Base-by-base conservation (phyloP, 2,329 filamentous ascomycete genomes). In the Pseudocercospora macadamiae region DNA sequence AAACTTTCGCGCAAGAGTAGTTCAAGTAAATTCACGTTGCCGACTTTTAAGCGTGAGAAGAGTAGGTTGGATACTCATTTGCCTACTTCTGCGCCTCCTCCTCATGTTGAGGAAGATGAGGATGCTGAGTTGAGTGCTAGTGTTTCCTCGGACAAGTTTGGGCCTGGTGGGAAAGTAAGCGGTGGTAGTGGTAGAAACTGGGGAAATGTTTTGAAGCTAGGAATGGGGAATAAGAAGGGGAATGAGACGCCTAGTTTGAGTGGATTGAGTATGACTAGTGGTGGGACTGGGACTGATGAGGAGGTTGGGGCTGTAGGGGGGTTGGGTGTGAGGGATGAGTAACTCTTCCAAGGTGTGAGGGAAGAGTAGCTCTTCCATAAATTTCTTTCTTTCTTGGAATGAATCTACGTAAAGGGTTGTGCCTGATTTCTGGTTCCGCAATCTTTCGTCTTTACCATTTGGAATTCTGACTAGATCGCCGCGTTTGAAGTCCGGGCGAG, bases 1-100 rank as follows among this genome's bases (percentile, higher is more conserved):
- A 81, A 81, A 60, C 73, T 82, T 36, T 75, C 75, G 3, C 76
- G 79, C 54, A 82, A 82, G 66, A 74, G 73, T 32, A 77, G 73
- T 59, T 75, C 76, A 0, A 75, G 73, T 54, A 80, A 80, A 53
- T 80, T 81, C 66, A 64, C 64, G 1, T 71, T 75, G 51, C 70
- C 73, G 8, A 70, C 66, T 9, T 74, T 74, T 55, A 73, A 73
- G 53, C 63, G 70, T 10, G 73, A 76, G 51, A 79, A 77, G 60
- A 68, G 60, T 10, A 32, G 70, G 65, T 37, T 74, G 63, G 59
- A 77, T 37, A 58, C 55, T n/a, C 47, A 49, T 19, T 42, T 45
- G 14, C 51, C 73, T 0, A 74, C 73, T 10, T 57, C 51, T 28
- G 56, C 54, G 10, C 59, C 54, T n/a, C n/a, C n/a, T n/a, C n/a